Evolutionary conservation across 2,329 filamentous ascomycete genomes (phyloP).

Genomic region (Fusarium buharicum): DNA sequence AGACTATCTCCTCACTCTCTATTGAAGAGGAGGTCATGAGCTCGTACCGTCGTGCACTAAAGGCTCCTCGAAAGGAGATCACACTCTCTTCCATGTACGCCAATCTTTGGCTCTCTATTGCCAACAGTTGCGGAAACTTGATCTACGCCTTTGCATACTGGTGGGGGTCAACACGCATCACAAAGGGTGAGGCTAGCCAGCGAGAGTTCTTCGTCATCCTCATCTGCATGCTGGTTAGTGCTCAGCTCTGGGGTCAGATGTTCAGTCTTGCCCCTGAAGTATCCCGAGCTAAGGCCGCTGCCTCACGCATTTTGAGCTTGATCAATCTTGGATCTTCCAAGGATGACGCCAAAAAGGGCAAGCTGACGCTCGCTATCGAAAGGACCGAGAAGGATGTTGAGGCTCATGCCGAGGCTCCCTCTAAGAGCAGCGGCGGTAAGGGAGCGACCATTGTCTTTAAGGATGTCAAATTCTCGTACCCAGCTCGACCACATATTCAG

Average conservation of each 20-base stretch:
- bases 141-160: slow-evolving; percentile 82
- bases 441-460: slow-evolving; percentile 64
- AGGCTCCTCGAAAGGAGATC: slow-evolving; percentile 64
- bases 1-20: slow-evolving; percentile 68
- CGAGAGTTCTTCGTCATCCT: slow-evolving; percentile 81
- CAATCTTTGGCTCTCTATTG: slow-evolving; percentile 69
- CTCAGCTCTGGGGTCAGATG: slow-evolving; percentile 78
- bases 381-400: slow-evolving; percentile 53
- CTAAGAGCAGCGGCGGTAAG: slow-evolving; percentile 40
- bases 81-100: slow-evolving; percentile 60
- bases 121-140: slow-evolving; percentile 70
- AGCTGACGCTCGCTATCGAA: slow-evolving; percentile 10
- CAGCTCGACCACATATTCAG: slow-evolving; percentile 66
- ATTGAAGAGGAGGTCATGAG: slow-evolving; percentile 62
- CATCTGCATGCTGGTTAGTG: slow-evolving; percentile 75
- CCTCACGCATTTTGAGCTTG: slow-evolving; percentile 65
- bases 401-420: slow-evolving; percentile 47
- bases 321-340: slow-evolving; percentile 57
- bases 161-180: slow-evolving; percentile 80
- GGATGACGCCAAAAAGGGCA: slow-evolving; percentile 29
- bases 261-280: slow-evolving; percentile 80
- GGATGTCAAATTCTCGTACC: slow-evolving; percentile 73
- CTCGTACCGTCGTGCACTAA: slow-evolving; percentile 64
- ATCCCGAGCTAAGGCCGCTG: slow-evolving; percentile 71
- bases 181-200: slow-evolving; percentile 69